Evolutionary conservation across 2,329 filamentous ascomycete genomes (phyloP), one percentile per base, ranked within the genome.

Genomic region (Chaetomium sp.): DNA sequence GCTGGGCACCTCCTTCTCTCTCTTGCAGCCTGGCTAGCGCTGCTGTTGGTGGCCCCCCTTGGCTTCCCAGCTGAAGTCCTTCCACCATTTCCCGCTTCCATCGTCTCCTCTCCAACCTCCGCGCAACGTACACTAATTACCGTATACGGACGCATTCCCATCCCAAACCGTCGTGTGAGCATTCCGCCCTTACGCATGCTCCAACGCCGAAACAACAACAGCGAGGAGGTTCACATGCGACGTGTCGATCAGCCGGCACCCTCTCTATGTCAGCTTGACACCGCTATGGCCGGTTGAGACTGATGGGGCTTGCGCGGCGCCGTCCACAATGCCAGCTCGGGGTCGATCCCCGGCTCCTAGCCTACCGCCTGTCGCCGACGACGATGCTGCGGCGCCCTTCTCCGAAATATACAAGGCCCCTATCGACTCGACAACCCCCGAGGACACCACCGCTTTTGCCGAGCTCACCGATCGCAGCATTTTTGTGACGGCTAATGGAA

Each of bases 391-490:
- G 10, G 56, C 59, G 6, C 65, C 65, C 37, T 64, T 66, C 53
- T 67, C 65, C 50, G 61, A 64, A 8, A 61, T 67, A 12, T 63
- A 66, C 56, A 60, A 56, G 40, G 54, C 49, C 54, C 56, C 60
- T 49, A 66, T 67, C 32, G 64, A 67, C 56, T 59, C 58, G 32
- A 58, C 60, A 6, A 62, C 61, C 44, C 49, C 67, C 57, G 65
- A 66, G 46, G 60, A 62, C 27, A 62, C 66, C 1, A 61, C 62
- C 19, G 19, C 19, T 27, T 27, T 27, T 27, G 19, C 19, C 37
- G 62, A 64, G 46, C 61, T 66, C 44, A 62, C 64, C 52, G 64
- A 67, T 34, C 58, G 56, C 11, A 61, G 61, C 57, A 65, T 67
- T 12, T 64, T 68, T 52, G 60, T 67, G 5, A 47, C 64, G 5